Evolutionary conservation across 2,329 filamentous ascomycete species (phyloP), one percentile per base, ranked within the genome.

Genomic region (Neocucurbitaria cava): DNA sequence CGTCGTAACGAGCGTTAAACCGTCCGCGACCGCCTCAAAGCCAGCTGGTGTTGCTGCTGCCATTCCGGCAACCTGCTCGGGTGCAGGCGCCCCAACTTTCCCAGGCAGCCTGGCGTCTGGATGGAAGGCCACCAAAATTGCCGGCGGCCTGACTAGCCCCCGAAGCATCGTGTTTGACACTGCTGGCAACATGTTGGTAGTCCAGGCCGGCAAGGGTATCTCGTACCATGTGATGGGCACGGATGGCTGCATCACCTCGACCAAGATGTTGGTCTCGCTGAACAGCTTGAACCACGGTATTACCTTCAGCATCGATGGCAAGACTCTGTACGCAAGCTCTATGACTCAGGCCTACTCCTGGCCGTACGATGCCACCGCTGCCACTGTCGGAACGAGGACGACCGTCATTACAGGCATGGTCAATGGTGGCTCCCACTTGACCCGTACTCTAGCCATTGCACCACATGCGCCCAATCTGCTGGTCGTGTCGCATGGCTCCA

Each of bases 401-500:
- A 63, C 91, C 3, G 78, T 92, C 46, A 78, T 78, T 36, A 86
- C 85, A 59, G 90, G 91, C 85, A 79, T 71, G 47, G 75, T 81
- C 49, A 70, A 65, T 58, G 73, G 77, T 1, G 88, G 86, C 49
- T 67, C 69, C 8, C 87, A 91, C 65, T 82, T 79, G 17, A 88
- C 87, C 0, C 83, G 89, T 31, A 91, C 89, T 0, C 78, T 92
- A 1, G 79, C 89, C 28, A 76, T 89, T 18, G 85, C 87, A 0
- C 71, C 77, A 13, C 80, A 81, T 28, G 70, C 79, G 11, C 81
- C 84, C 0, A 83, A 83, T 26, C 76, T 83, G 41, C 77, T 92
- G 5, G 72, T 91, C 35, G 82, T 91, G 23, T 88, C 84, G 20
- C 83, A 87, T 54, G 89, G 89, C 30, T 88, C 84, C 62, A 78